These are phyloP conservation scores for Colletotrichum lini DNA, from an alignment of 2,329 filamentous ascomycete genomes.

Conservation along the genomic window DNA sequence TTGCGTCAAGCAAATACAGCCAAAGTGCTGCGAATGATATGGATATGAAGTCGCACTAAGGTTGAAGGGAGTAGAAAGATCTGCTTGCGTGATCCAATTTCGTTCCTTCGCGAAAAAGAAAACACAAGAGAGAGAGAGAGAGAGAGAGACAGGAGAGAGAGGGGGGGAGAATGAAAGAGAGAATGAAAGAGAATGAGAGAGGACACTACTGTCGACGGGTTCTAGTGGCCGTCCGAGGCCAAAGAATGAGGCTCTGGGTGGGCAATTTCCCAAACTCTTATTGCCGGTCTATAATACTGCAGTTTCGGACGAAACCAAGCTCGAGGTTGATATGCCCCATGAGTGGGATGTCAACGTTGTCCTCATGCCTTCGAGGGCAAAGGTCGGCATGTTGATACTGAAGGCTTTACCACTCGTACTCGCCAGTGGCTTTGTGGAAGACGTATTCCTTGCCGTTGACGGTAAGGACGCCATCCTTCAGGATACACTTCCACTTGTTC, in stretches of 20 bases:
- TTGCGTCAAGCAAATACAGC: not conserved
- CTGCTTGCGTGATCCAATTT: slow-evolving; percentile 11
- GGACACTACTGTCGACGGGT: not conserved
- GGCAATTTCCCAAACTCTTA: not conserved
- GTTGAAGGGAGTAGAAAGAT: not conserved
- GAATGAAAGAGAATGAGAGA: not conserved
- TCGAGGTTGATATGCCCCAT: not conserved
- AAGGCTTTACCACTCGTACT: slow-evolving; percentile 90
- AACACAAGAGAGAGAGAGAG: not conserved
- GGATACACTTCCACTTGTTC: slow-evolving; percentile 99
- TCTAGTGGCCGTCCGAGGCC: not conserved
- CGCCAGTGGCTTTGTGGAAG: slow-evolving; percentile 96
- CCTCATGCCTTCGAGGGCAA: not conserved
- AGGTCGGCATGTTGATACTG: not conserved
- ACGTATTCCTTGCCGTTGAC: slow-evolving; percentile 96
- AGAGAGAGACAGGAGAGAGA: too few relatives aligned
- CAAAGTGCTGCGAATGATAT: not conserved
- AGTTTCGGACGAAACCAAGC: not conserved
- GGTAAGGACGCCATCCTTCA: slow-evolving; percentile 96
- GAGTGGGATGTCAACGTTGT: not conserved
- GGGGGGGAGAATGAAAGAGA: too few relatives aligned
- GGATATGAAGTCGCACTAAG: not conserved
- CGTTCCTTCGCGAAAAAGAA: not conserved
- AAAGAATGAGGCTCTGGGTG: not conserved
- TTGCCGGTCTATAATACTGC: slow-evolving; percentile 15